A percentile compares a stretch with the other conserved stretches of the same genome.
Conservation (phyloP, 495 filamentous ascomycete genomes). For the Staphylotrichum longicolle region DNA sequence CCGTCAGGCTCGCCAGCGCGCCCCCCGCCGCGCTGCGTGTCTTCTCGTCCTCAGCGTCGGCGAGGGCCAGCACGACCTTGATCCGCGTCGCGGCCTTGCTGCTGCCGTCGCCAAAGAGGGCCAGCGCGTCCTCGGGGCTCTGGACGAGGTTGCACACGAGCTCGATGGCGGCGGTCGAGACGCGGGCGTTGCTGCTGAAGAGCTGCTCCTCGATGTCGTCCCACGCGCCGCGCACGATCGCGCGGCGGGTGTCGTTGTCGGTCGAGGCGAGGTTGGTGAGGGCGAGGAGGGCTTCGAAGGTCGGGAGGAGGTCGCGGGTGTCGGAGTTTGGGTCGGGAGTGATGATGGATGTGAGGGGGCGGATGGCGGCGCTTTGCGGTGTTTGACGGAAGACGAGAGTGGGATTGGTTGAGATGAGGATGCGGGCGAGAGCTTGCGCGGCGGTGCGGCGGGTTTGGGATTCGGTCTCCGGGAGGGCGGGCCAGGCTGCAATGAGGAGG, state of each 20-base stretch:
- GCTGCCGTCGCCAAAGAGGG: slow-evolving; percentile 64
- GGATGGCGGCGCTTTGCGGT: slow-evolving; percentile 71
- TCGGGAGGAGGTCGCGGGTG: slow-evolving; percentile 75
- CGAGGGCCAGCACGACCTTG: slow-evolving; percentile 79
- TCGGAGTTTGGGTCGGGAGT: slow-evolving; percentile 56
- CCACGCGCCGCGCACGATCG: slow-evolving; percentile 71
- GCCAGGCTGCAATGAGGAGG: slow-evolving; percentile 67
- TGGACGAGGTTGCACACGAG: slow-evolving; percentile 90
- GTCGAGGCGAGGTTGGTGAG: slow-evolving; percentile 89
- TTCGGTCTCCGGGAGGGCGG: slow-evolving; percentile 55
- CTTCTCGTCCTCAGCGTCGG: slow-evolving; percentile 75
- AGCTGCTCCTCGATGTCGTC: slow-evolving; percentile 76
- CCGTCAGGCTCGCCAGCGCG: slow-evolving; percentile 77
- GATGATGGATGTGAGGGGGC: slow-evolving; percentile 73
- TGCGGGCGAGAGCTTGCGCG: slow-evolving; percentile 85
- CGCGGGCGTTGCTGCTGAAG: slow-evolving; percentile 67
- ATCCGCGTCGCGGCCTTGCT: slow-evolving; percentile 67
- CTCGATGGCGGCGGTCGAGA: slow-evolving; percentile 82
- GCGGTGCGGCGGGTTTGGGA: slow-evolving; percentile 56
- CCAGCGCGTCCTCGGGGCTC: slow-evolving; percentile 62
- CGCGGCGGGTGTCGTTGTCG: slow-evolving; percentile 63
- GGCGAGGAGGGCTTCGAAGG: slow-evolving; percentile 86
- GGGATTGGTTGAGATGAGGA: slow-evolving; percentile 87
- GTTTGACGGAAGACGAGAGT: slow-evolving; percentile 76
- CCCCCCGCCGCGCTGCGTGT: slow-evolving; percentile 85